Conservation (phyloP, 2,329 filamentous ascomycete species). For the Pyricularia pennisetigena region DNA sequence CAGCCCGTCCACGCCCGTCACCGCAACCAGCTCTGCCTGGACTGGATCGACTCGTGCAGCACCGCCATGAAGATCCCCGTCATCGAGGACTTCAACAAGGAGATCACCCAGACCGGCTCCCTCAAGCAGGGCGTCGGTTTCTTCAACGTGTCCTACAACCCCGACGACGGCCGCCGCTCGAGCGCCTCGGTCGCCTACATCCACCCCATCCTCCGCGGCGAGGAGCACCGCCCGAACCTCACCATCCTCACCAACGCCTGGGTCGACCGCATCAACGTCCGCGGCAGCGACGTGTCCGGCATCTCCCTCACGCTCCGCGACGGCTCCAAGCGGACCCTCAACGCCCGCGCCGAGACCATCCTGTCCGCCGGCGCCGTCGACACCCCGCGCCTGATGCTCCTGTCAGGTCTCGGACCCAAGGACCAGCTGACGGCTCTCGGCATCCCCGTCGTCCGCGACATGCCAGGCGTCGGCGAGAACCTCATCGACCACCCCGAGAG, state of each 20-base stretch:
- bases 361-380: conserved; percentile 74
- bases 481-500: conserved; percentile 51
- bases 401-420: conserved; percentile 46
- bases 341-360: conserved; percentile 65
- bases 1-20: conserved; percentile 80
- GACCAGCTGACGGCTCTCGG: conserved; percentile 41
- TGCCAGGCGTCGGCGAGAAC: conserved; percentile 52
- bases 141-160: conserved; percentile 87
- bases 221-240: conserved; percentile 74
- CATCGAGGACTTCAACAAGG: conserved; percentile 76
- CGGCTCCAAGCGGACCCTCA: conserved; percentile 44
- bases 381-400: conserved; percentile 58
- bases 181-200: conserved; percentile 88
- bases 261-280: conserved; percentile 72
- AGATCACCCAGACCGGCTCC: conserved; percentile 65
- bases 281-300: conserved; percentile 60
- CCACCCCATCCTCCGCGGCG: conserved; percentile 76
- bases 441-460: conserved; percentile 45
- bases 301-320: conserved; percentile 54
- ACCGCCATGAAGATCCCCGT: conserved; percentile 71
- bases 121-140: conserved; percentile 74
- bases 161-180: conserved; percentile 74
- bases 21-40: conserved; percentile 82
- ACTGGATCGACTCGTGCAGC: conserved; percentile 79
- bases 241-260: conserved; percentile 81